Evolutionary conservation across 2,329 filamentous ascomycete species (phyloP), one percentile per base, ranked within the genome.

Genomic region (Dryadomyces quercivorus): DNA sequence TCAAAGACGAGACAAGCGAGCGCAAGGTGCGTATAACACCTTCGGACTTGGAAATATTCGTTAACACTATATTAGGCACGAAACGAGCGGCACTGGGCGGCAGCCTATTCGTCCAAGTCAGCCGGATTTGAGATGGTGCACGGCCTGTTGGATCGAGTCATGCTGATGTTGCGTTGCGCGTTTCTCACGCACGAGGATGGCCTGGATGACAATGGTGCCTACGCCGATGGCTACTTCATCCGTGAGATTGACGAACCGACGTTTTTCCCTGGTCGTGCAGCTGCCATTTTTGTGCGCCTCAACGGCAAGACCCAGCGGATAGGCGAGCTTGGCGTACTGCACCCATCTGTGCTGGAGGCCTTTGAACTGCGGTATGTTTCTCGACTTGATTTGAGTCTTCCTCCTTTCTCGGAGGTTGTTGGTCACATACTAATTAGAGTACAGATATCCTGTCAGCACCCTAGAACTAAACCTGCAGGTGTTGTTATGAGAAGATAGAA

Each of bases 61-160:
- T 52, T 53, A 51, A 53, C 15, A 13, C 5, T 4, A 45, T 7
- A 9, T 42, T 34, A 61, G 74, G 86, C 84, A 62, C 82, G 89
- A 61, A 98, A 98, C 68, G 88, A 96, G 75, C 78, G 92, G 55
- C 92, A 95, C 72, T 97, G 95, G 68, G 89, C 88, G n/a, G 93
- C 91, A 10, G 91, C 90, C 1, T 95, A 86, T 80, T 96, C 92
- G 70, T 91, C 91, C 65, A 95, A 93, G 77, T 88, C 84, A 3
- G 90, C 85, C 62, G 93, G 94, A 45, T 98, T 98, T 69, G 93
- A 98, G 72, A 76, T 94, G 59, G 89, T 98, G 3, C 94, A 98
- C 71, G 93, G 93, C 56, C 77, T 98, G 60, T 75, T 98, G 22
- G 93, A 98, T 70, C 85, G 93, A 53, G 73, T 97, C 59, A 85